Conservation (phyloP, 495 filamentous ascomycete species). For the Talaromyces wortmannii region DNA sequence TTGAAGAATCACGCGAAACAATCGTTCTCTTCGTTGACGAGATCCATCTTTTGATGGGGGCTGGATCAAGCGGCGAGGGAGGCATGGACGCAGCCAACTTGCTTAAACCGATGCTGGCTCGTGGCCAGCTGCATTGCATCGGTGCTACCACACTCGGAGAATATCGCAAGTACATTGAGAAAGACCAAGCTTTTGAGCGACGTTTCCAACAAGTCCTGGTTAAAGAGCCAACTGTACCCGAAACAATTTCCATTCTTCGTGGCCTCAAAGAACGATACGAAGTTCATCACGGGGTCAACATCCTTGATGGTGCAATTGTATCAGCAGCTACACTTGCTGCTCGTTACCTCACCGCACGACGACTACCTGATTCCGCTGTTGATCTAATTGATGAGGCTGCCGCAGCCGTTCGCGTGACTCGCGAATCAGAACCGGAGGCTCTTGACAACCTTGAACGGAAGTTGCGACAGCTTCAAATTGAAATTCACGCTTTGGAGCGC, state of each 20-base stretch:
- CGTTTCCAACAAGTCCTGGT: slow-evolving; percentile 97
- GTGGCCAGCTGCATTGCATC: slow-evolving; percentile 95
- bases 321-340: slow-evolving; percentile 82
- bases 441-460: slow-evolving; percentile 88
- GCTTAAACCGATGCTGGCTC: slow-evolving; percentile 93
- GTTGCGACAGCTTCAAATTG: slow-evolving; percentile 84
- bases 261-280: slow-evolving; percentile 97
- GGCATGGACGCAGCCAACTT: slow-evolving; percentile 99
- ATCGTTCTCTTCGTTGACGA: slow-evolving; percentile 98
- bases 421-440: slow-evolving; percentile 92
- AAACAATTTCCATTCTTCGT: slow-evolving; percentile 95
- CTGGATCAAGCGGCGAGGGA: slow-evolving; percentile 85
- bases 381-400: slow-evolving; percentile 96
- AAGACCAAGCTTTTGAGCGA: slow-evolving; percentile 94
- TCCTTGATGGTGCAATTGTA: slow-evolving; percentile 88
- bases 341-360: slow-evolving; percentile 81
- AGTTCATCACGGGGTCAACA: slow-evolving; percentile 95
- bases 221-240: slow-evolving; percentile 79
- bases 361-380: slow-evolving; percentile 92
- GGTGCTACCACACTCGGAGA: slow-evolving; percentile 92
- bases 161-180: slow-evolving; percentile 98
- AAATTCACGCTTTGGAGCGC: slow-evolving; percentile 87
- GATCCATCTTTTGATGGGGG: slow-evolving; percentile 97
- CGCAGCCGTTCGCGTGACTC: slow-evolving; percentile 85
- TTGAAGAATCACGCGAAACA: slow-evolving; percentile 91